Conservation (phyloP, 176 grass and related monocot genomes). For the Melocanna baccifera region DNA sequence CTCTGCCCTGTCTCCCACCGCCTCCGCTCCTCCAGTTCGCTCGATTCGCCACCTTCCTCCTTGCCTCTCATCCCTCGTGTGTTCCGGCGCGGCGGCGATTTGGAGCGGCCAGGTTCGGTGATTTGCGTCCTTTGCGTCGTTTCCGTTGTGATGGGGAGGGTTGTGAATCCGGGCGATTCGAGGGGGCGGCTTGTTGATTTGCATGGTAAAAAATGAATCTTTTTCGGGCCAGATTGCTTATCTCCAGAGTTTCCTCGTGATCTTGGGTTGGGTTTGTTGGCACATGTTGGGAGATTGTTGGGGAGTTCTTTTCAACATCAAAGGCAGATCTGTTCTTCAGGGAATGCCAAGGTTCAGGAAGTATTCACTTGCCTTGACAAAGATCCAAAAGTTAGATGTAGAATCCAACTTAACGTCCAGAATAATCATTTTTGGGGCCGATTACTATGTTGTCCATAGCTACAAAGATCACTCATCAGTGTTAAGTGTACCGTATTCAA, state of each 20-base stretch:
- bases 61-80: no score
- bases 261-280: constrained; percentile 49
- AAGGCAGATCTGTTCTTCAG: constrained; percentile 53
- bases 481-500: background rate
- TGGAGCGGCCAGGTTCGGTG: no score
- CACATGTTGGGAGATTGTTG: constrained; percentile 52
- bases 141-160: no score
- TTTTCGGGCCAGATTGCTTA: no score
- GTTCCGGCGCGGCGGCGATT: no score
- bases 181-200: no score
- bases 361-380: constrained; percentile 59
- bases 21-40: no score
- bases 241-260: constrained; percentile 51
- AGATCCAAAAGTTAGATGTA: background rate
- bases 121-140: no score
- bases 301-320: constrained; percentile 52
- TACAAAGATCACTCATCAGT: background rate
- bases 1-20: no score
- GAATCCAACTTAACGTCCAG: background rate
- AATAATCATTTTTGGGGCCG: background rate
- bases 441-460: background rate
- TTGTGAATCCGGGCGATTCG: no score
- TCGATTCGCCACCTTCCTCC: no score
- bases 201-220: no score
- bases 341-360: constrained; percentile 55